Base-by-base conservation (phyloP, 1,284 basidiomycete species). In the Malassezia furfur region DNA sequence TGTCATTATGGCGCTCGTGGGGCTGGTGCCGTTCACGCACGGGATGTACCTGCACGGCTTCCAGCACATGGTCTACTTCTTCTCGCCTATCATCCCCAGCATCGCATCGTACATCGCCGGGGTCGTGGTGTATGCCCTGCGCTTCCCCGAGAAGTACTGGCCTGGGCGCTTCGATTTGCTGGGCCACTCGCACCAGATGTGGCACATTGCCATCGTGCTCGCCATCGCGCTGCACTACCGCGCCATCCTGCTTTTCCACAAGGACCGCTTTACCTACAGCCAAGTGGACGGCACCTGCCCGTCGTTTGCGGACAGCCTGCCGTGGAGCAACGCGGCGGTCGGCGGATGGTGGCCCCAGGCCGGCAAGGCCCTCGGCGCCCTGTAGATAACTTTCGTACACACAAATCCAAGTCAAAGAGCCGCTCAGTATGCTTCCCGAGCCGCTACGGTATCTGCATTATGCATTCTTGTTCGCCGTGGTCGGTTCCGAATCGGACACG, bases 181-280 rank as follows among this genome's bases (percentile, higher is more conserved):
- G 46, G 69, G 69, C 25, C 70, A 74, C 36, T 69, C 71, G 9
- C 72, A 74, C 50, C 70, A 73, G 59, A 56, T 70, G 11, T 74
- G 72, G 72, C 72, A 74, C 50, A 47, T 72, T 9, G 62, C 65
- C 25, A 70, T 74, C 35, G 65, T 73, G 7, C 34, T 71, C 15
- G 72, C 72, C 21, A 73, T 74, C 46, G 52, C 65, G 10, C 59
- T 67, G 17, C 72, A 74, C 48, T 70, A 68, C 41, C 63, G 66
- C 5, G 70, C 70, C 5, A 64, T 67, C 19, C 58, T 67, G 5
- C 50, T 61, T 30, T 74, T 70, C 50, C 70, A 73, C 52, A 55
- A 62, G 21, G 61, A 65, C 44, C 60, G 72, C 9, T 68, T 70
- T 57, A 65, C 62, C 17, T 73, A 68, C 50, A 70, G 68, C 53